A percentile compares a stretch with the other conserved stretches of the same genome.
Conservation (phyloP, 1,284 basidiomycete genomes). For the Testicularia cyperi region DNA sequence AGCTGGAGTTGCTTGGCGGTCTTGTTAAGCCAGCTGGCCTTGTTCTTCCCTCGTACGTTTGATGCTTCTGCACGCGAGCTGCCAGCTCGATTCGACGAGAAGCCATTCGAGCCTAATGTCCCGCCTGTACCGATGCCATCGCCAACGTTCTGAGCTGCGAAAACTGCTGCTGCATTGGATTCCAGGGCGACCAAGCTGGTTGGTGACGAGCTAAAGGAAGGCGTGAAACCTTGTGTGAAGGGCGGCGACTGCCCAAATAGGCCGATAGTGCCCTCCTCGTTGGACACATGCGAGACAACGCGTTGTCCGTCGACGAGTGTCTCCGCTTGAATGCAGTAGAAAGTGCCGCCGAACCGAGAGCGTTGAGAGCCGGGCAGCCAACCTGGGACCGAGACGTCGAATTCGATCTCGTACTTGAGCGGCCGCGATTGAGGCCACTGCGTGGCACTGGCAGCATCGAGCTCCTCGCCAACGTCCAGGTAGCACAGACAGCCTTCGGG, state of each 20-base stretch:
- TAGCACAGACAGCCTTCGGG: constrained; percentile 23
- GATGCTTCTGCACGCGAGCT: too few species aligned
- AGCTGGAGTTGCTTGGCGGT: constrained; percentile 43
- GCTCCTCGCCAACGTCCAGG: constrained; percentile 6
- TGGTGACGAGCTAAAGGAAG: too few species aligned
- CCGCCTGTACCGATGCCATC: too few species aligned
- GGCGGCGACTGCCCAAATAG: too few species aligned
- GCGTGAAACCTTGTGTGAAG: too few species aligned
- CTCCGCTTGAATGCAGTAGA: constrained; percentile 51
- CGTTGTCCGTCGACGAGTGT: constrained; percentile 30
- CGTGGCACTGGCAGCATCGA: constrained; percentile 4
- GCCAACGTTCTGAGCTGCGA: too few species aligned
- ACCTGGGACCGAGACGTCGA: constrained; percentile 55
- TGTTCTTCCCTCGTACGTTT: constrained; percentile 7
- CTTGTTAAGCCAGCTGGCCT: constrained; percentile 48
- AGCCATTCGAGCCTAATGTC: constrained; percentile 2
- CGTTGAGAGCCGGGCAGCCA: constrained; percentile 56
- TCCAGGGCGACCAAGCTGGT: too few species aligned
- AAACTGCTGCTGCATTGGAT: too few species aligned
- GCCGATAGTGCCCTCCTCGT: constrained; percentile 6
- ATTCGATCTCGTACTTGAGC: constrained; percentile 51
- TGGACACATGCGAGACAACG: constrained; percentile 18
- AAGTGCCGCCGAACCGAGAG: constrained; percentile 54
- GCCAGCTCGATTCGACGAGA: too few species aligned
- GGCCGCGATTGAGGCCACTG: constrained; percentile 1